These are phyloP conservation scores for Ustilaginoidea virens DNA, from an alignment of 2,329 filamentous ascomycete genomes.

Conservation along the genomic window DNA sequence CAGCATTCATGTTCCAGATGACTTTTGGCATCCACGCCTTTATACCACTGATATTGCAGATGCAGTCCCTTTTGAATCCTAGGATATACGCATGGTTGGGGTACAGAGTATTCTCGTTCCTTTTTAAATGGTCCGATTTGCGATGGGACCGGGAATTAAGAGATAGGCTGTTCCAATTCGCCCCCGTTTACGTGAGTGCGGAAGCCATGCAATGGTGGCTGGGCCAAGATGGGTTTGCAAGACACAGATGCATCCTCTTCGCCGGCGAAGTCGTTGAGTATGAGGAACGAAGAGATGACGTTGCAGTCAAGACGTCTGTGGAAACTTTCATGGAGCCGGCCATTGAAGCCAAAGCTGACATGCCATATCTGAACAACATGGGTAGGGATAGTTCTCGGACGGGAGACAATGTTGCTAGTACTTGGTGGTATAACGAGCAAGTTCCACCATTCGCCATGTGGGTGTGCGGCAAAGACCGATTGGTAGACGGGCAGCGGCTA, in stretches of 20 bases:
- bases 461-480: slow-evolving; percentile 67
- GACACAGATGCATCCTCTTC: slow-evolving; percentile 72
- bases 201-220: slow-evolving; percentile 96
- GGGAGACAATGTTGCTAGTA: slow-evolving; percentile 24
- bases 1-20: slow-evolving; percentile 58
- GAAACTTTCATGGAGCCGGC: not conserved
- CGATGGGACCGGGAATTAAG: slow-evolving; percentile 73
- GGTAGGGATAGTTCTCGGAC: slow-evolving; percentile 5
- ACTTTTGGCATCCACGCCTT: slow-evolving; percentile 89
- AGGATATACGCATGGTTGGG: slow-evolving; percentile 65
- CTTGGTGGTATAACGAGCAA: slow-evolving; percentile 68
- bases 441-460: slow-evolving; percentile 78
- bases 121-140: slow-evolving; percentile 76
- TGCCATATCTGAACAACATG: not conserved
- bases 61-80: slow-evolving; percentile 52
- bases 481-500: slow-evolving; percentile 69
- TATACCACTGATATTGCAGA: slow-evolving; percentile 84
- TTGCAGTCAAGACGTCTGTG: slow-evolving; percentile 3
- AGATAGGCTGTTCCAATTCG: slow-evolving; percentile 79
- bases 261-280: slow-evolving; percentile 54
- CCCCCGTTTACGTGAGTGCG: slow-evolving; percentile 76
- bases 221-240: slow-evolving; percentile 64
- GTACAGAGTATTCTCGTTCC: slow-evolving; percentile 76
- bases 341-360: not conserved
- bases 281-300: slow-evolving; percentile 46